Evolutionary conservation across 2,329 filamentous ascomycete genomes (phyloP).

Genomic region (Basipetospora chlamydospora): DNA sequence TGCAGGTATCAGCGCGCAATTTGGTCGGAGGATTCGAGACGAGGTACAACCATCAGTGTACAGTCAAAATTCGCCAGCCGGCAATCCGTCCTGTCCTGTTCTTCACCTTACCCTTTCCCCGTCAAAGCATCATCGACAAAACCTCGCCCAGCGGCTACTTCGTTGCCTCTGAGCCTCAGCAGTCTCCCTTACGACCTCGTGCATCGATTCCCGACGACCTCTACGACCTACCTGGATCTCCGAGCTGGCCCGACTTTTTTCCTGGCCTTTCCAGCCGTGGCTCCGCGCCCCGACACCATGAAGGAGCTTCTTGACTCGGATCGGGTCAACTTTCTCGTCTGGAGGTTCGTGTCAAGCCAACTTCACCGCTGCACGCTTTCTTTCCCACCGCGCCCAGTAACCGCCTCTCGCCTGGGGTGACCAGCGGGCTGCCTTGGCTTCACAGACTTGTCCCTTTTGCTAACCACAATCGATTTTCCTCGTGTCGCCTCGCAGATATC

Average conservation of each 20-base stretch:
- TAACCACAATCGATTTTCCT: constrained; percentile 7
- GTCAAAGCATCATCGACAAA: constrained; percentile 4
- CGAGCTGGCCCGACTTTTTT: no score
- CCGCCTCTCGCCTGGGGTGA: no score
- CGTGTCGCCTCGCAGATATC: constrained; percentile 28
- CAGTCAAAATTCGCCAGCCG: constrained; percentile 6
- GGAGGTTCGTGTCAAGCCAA: constrained; percentile 43
- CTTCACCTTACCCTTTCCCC: constrained; percentile 5
- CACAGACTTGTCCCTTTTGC: constrained; percentile 5
- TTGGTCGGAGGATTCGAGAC: no score
- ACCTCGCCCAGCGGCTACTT: no score
- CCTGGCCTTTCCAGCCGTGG: no score
- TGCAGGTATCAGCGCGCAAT: no score
- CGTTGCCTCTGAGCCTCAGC: no score
- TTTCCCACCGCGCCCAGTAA: constrained; percentile 11
- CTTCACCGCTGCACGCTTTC: constrained; percentile 14
- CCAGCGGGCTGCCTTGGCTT: no score
- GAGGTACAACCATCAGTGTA: constrained; percentile 2
- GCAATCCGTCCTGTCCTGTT: constrained; percentile 4
- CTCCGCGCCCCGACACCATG: constrained; percentile 23
- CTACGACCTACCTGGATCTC: no score
- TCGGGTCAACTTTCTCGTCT: constrained; percentile 56
- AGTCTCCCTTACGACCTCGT: no score
- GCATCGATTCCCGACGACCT: no score
- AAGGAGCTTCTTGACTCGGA: constrained; percentile 52